Conservation (phyloP, 1,284 basidiomycete species). For the Kwoniella shivajii region DNA sequence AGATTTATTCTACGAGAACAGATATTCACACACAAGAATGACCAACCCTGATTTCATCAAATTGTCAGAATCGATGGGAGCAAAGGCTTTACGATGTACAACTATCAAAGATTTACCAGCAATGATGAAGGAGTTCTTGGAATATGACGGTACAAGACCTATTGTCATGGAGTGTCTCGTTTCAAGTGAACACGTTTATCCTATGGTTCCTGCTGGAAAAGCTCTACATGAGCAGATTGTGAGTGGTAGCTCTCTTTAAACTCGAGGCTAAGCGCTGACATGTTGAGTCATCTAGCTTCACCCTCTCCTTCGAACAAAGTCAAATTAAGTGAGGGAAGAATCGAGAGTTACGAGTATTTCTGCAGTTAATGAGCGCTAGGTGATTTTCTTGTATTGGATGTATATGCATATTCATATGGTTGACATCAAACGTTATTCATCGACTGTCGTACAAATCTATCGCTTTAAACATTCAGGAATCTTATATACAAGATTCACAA, state of each 20-base stretch:
- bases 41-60: constrained; percentile 90
- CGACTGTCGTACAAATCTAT: not conserved
- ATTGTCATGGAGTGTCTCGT: constrained; percentile 90
- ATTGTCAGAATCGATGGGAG: constrained; percentile 85
- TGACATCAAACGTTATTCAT: not conserved
- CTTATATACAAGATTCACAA: not conserved
- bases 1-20: constrained; percentile 93
- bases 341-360: not conserved
- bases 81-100: constrained; percentile 81
- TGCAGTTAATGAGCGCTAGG: not conserved
- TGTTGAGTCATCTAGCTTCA: constrained; percentile 19
- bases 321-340: constrained; percentile 11
- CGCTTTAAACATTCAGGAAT: not conserved
- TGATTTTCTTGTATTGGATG: constrained; percentile 12
- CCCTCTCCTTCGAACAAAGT: constrained; percentile 34
- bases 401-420: constrained; percentile 17
- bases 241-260: constrained; percentile 20
- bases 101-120: constrained; percentile 74
- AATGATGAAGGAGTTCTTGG: constrained; percentile 98
- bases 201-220: constrained; percentile 79
- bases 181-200: constrained; percentile 89
- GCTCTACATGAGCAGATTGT: constrained; percentile 83
- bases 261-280: not conserved
- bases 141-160: constrained; percentile 78
- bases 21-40: constrained; percentile 94